A percentile compares a stretch with the other conserved stretches of the same genome.
Conservation (phyloP, 805 yeast species). For the Ogataea zsoltii region DNA sequence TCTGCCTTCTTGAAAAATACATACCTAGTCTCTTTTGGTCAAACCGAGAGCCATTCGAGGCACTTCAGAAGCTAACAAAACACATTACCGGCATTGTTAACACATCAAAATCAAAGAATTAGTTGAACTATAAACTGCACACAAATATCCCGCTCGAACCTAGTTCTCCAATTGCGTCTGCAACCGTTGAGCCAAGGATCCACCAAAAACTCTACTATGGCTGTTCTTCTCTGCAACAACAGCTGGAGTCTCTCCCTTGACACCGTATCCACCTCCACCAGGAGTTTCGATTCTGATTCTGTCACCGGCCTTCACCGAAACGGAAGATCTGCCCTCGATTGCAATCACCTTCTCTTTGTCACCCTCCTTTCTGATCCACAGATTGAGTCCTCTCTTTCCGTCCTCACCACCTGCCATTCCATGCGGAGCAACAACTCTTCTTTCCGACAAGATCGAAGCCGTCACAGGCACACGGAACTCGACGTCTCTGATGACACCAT, state of each 20-base stretch:
- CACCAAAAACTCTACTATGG: background rate
- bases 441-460: conserved; percentile 81
- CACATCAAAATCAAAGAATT: too few species aligned
- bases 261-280: conserved; percentile 85
- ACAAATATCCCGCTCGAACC: background rate
- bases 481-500: conserved; percentile 83
- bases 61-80: too few species aligned
- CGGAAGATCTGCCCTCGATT: conserved; percentile 73
- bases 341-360: conserved; percentile 41
- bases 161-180: conserved; percentile 35
- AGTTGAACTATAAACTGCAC: too few species aligned
- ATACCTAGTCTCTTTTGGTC: too few species aligned
- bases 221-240: background rate
- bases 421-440: conserved; percentile 82
- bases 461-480: conserved; percentile 73
- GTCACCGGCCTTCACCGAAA: conserved; percentile 60
- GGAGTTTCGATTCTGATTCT: conserved; percentile 70
- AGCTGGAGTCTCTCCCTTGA: background rate
- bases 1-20: too few species aligned
- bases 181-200: conserved; percentile 30
- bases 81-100: too few species aligned
- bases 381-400: conserved; percentile 72
- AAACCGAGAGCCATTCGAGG: too few species aligned
- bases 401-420: conserved; percentile 83
- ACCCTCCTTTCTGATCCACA: conserved; percentile 41